Evolutionary conservation across 345 rosid genomes (phyloP), one percentile per base, ranked within the genome.

Genomic region (Diplotaxis tenuifolia): DNA sequence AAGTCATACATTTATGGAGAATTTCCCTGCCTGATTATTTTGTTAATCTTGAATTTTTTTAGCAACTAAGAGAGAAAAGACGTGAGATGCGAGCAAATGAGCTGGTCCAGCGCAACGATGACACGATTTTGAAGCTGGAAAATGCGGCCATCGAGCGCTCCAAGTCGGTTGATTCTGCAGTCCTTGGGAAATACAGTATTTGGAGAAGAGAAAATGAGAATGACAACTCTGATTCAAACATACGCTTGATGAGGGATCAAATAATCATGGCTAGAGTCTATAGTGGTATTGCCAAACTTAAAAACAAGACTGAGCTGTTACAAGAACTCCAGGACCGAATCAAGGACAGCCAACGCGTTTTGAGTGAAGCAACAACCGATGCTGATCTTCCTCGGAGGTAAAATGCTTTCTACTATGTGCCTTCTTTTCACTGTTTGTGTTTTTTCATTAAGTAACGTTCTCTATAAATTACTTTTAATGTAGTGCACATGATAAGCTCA

Each of bases 131-230:
- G 47, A 96, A 88, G 79, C 88, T 96, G 53, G 99, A 96, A 82
- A 96, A 86, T 81, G 90, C 98, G 6, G 98, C 98, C 71, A 88
- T 92, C 70, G 97, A 96, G 75, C 92, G 89, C 22, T 90, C 99
- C 27, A 92, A 92, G 75, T 87, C 94, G 36, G 99, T 96, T 73
- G 99, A 96, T 63, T 89, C 97, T 47, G 92, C 98, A 10, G 89
- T 92, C 77, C 83, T 96, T 68, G 99, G 99, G 10, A 96, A 92
- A 80, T 96, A 92, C 79, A 96, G 83, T 81, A 83, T 92, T 72
- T 96, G 99, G 99, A 87, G 98, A 79, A 89, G 76, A 79, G 99
- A 96, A 71, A 86, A 81, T 47, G 99, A 92, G 80, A 96, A 85
- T 29, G 98, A 90, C 72, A 92, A 92, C 62, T 49, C 91, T 27